Evolutionary conservation across 805 yeast species (phyloP).

Genomic region (Lipomyces anomalus): DNA sequence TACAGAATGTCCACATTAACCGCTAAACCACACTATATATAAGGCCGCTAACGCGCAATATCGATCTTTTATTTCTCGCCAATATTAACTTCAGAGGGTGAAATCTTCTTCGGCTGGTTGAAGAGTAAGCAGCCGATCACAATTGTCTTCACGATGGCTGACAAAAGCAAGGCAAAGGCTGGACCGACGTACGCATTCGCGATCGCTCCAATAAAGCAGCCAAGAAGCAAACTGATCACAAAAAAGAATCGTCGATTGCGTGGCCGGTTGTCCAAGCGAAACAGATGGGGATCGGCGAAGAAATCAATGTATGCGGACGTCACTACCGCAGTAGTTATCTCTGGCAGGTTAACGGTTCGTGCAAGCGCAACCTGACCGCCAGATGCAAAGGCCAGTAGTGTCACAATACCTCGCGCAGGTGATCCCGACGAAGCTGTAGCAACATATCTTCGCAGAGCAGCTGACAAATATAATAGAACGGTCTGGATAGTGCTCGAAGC

Average conservation of each 20-base stretch:
- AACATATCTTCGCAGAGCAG: neutral
- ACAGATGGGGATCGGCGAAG: neutral
- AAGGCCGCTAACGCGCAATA: no score
- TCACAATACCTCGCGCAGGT: neutral
- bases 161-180: neutral
- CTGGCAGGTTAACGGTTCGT: neutral
- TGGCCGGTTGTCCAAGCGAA: neutral
- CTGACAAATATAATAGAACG: neutral
- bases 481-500: neutral
- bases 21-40: no score
- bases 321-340: neutral
- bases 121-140: no score
- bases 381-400: neutral
- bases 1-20: no score
- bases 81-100: no score
- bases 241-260: neutral
- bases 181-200: neutral
- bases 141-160: no score
- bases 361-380: neutral
- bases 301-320: neutral
- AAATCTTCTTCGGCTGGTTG: no score
- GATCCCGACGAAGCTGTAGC: neutral
- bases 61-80: no score
- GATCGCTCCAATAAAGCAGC: neutral
- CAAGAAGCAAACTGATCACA: neutral